Conservation (phyloP, 2,329 filamentous ascomycete species). For the Scedosporium boydii region DNA sequence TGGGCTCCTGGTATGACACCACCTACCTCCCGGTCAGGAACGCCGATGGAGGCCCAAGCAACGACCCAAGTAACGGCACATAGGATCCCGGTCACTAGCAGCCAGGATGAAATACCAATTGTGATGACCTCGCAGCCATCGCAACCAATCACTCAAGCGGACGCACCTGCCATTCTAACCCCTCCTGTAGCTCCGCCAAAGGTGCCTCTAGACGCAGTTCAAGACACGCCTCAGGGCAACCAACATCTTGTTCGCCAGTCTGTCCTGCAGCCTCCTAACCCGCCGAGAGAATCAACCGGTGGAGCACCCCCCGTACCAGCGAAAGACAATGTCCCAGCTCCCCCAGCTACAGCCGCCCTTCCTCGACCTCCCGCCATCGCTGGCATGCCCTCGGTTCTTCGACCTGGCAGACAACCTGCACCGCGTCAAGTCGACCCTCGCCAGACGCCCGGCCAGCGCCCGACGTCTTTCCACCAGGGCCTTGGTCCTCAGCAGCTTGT, state of each 20-base stretch:
- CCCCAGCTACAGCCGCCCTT: neutral
- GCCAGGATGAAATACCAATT: neutral
- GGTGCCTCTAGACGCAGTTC: neutral
- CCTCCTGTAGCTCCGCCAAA: neutral
- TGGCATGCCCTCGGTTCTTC: neutral
- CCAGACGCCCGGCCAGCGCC: neutral
- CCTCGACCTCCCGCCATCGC: neutral
- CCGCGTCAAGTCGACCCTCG: neutral
- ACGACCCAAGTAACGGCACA: neutral
- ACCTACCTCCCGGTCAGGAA: neutral
- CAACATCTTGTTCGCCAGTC: neutral
- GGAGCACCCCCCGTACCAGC: neutral
- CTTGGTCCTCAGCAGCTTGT: neutral
- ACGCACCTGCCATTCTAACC: neutral
- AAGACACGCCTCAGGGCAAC: neutral
- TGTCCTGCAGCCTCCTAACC: neutral
- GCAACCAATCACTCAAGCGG: neutral
- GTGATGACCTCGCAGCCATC: neutral
- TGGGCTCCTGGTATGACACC: slow-evolving; percentile 3
- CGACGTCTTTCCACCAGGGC: neutral
- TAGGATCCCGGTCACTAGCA: neutral
- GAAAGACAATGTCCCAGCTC: neutral
- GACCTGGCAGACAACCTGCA: neutral
- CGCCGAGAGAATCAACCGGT: neutral
- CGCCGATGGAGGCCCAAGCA: neutral